Evolutionary conservation across 345 rosid genomes (phyloP), one percentile per base, ranked within the genome.

Genomic region (Pistacia integerrima): DNA sequence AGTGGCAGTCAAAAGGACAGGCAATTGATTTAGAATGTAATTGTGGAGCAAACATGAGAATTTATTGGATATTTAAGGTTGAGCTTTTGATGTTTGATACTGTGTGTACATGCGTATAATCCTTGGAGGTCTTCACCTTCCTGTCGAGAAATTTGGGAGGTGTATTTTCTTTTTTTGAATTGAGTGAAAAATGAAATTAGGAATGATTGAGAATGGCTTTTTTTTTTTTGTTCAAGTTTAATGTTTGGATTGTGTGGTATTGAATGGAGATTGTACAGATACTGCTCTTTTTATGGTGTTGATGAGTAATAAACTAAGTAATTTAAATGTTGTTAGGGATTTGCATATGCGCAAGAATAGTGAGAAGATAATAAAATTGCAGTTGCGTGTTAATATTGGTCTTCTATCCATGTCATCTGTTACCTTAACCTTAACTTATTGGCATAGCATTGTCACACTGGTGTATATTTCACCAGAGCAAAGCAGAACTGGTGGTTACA

Each of bases 401-500:
- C 25, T 1, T 61, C 28, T 4, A 28, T 25, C 25, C 30, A 9
- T 28, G 61, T 64, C 12, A 57, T 75, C 18, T 72, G 69, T 72
- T 70, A 10, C 80, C 85, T 90, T 87, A 74, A 10, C 80, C 85
- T 90, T 87, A 74, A 88, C 86, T 44, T 17, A 78, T 41, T 35
- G 77, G 44, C 11, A 62, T 74, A 95, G 99, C 99, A 69, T 59
- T 93, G 82, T 96, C 99, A 2, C 99, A 91, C 79, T 93, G 94
- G 94, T 96, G 99, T 90, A 93, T 93, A 81, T 92, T 92, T 81
- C 97, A 96, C 78, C 97, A 85, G 63, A 85, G 86, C 76, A 93
- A 93, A 84, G 97, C 98, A 1, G 97, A 92, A 60, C 82, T 79
- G 69, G 97, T 93, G 46, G 98, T 93, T 18, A 65, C 88, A 36